Evolutionary conservation across 2,329 filamentous ascomycete genomes (phyloP), one percentile per base, ranked within the genome.

Genomic region (Plectosphaerella sp.): DNA sequence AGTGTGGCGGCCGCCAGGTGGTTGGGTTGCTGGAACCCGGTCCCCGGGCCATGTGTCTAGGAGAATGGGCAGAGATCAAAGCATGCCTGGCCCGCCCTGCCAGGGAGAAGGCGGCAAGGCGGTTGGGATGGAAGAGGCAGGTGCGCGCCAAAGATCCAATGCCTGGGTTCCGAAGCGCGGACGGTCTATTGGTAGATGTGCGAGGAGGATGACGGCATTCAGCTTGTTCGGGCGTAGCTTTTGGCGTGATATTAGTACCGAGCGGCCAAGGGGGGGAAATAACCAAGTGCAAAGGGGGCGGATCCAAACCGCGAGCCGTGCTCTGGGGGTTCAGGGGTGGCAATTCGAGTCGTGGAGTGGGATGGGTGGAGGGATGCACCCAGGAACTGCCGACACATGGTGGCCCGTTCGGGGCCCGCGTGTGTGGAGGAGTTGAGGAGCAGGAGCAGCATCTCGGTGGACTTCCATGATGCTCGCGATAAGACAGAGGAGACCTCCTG

Each of bases 151-250:
- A 43, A 43, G n/a, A 10, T 18, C n/a, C 41, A 18, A 16, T 4
- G 41, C n/a, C 41, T 41, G 15, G 16, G 16, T 16, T 18, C 41
- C 22, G 22, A 43, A 43, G 41, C 41, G 16, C 41, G 16, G 18
- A 12, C 41, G 41, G n/a, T 20, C 41, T 20, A 43, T 43, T 43
- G 41, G 41, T 43, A 43, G 41, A 43, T 20, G 16, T 43, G n/a
- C 25, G 47, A 25, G 28, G 22, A 14, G 33, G 20, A 48, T 48
- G 47, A 48, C 47, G 47, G 47, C 47, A 48, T 48, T 36, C 37
- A 28, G 36, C 47, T 48, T 37, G 10, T 43, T 43, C 41, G 41
- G 41, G 41, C 16, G 41, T 43, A 43, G 41, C 18, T 20, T 43
- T 20, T 20, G n/a, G 41, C 15, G 18, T 18, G n/a, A 18, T 43